Conservation (phyloP, 2,329 filamentous ascomycete species). For the Nemania sp. region DNA sequence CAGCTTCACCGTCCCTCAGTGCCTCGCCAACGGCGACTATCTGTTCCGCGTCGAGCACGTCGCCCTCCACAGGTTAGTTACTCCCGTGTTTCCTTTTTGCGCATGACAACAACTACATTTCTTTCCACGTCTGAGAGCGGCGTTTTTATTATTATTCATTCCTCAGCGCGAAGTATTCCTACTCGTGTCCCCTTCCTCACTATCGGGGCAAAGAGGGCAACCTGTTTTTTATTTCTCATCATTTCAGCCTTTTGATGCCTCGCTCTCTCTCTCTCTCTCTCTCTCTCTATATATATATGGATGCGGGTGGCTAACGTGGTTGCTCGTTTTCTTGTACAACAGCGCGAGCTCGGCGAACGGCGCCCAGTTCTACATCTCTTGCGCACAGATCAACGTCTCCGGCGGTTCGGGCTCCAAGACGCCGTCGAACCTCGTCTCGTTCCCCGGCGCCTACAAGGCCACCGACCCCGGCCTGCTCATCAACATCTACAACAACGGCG, state of each 20-base stretch:
- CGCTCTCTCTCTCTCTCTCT: too few relatives aligned
- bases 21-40: slow-evolving; percentile 44
- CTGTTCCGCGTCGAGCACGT: slow-evolving; percentile 46
- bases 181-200: neutral
- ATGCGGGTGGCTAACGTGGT: neutral
- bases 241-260: too few relatives aligned
- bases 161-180: neutral
- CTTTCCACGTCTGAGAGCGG: too few relatives aligned
- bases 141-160: too few relatives aligned
- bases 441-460: slow-evolving; percentile 45
- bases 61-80: slow-evolving; percentile 38
- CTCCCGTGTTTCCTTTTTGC: neutral
- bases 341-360: slow-evolving; percentile 39
- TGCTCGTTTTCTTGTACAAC: neutral
- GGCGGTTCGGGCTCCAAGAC: slow-evolving; percentile 39
- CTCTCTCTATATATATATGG: neutral
- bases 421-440: slow-evolving; percentile 37
- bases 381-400: slow-evolving; percentile 42
- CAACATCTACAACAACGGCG: slow-evolving; percentile 42
- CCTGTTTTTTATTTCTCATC: neutral
- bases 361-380: slow-evolving; percentile 45
- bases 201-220: neutral
- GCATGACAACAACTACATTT: neutral
- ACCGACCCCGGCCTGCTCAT: slow-evolving; percentile 42
- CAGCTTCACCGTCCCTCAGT: slow-evolving; percentile 42